A percentile compares a stretch with the other conserved stretches of the same genome.
These are phyloP conservation scores for Ogataea pini DNA, from an alignment of 805 yeast genomes.

Conservation along the genomic window DNA sequence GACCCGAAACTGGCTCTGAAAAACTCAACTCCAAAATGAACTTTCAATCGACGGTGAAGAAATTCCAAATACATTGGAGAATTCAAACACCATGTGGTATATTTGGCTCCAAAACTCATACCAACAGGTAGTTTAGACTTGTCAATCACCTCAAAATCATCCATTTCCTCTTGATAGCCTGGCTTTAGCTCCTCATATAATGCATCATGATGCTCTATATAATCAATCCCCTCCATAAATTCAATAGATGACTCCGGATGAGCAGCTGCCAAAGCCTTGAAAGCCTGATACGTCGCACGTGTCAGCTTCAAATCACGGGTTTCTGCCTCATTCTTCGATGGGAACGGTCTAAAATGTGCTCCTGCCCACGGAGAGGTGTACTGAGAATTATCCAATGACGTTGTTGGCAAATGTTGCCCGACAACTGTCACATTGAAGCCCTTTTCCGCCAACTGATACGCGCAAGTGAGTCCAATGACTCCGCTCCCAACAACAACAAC, in stretches of 20 bases:
- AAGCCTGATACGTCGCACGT: conserved; percentile 47
- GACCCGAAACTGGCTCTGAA: conserved; percentile 33
- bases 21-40: conserved; percentile 39
- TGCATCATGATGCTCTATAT: conserved; percentile 47
- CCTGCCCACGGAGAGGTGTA: conserved; percentile 78
- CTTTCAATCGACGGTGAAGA: conserved; percentile 40
- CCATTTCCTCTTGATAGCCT: conserved; percentile 44
- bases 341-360: conserved; percentile 73
- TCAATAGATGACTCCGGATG: conserved; percentile 54
- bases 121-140: conserved; percentile 38
- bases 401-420: conserved; percentile 45
- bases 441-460: conserved; percentile 44
- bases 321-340: conserved; percentile 45
- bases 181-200: conserved; percentile 36
- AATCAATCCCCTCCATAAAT: conserved; percentile 60
- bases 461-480: conserved; percentile 58
- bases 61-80: conserved; percentile 57
- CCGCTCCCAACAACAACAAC: conserved; percentile 59
- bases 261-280: conserved; percentile 39
- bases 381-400: conserved; percentile 23
- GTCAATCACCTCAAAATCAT: conserved; percentile 35
- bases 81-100: conserved; percentile 59
- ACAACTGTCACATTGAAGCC: conserved; percentile 41
- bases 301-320: conserved; percentile 48
- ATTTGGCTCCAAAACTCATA: conserved; percentile 48